These are phyloP conservation scores for Cryptococcus floricola DNA, from an alignment of 1,284 basidiomycete species.

Conservation along the genomic window DNA sequence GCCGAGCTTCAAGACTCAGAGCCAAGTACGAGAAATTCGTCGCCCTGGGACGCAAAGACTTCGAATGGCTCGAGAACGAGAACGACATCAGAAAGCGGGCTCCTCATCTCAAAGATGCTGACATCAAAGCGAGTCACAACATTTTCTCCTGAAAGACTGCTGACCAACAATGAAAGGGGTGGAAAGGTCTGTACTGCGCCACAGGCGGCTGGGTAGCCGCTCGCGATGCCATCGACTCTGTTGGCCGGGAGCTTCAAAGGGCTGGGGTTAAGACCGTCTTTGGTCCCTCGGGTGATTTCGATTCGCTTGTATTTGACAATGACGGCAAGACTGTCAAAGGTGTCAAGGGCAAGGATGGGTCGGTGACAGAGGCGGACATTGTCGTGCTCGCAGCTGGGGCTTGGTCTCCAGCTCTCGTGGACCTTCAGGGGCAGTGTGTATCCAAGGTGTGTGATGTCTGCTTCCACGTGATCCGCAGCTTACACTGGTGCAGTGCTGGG, in stretches of 20 bases:
- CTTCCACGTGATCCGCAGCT: not conserved
- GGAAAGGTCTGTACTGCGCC: constrained; percentile 30
- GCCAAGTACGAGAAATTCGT: constrained; percentile 1
- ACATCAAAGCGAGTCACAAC: constrained; percentile 18
- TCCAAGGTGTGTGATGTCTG: constrained; percentile 31
- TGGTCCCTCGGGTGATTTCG: constrained; percentile 39
- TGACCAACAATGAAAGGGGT: constrained; percentile 19
- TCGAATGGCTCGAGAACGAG: constrained; percentile 10
- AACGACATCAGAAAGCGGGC: constrained; percentile 26
- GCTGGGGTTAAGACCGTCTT: constrained; percentile 37
- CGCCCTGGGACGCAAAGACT: not conserved
- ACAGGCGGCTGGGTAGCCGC: constrained; percentile 46
- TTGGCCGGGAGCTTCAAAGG: constrained; percentile 31
- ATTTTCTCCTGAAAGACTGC: constrained; percentile 9
- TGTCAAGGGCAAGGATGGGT: constrained; percentile 37
- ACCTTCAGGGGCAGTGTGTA: constrained; percentile 44
- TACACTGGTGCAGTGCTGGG: constrained; percentile 29
- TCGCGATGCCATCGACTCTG: constrained; percentile 37
- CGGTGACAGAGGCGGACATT: constrained; percentile 30
- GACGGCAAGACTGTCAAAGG: constrained; percentile 29
- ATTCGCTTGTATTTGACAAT: constrained; percentile 20
- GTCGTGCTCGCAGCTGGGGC: constrained; percentile 48
- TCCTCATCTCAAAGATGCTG: constrained; percentile 18
- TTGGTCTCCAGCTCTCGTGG: constrained; percentile 43
- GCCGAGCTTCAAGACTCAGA: not conserved